These are phyloP conservation scores for Collariella sp. DNA, from an alignment of 495 filamentous ascomycete genomes.

Conservation along the genomic window DNA sequence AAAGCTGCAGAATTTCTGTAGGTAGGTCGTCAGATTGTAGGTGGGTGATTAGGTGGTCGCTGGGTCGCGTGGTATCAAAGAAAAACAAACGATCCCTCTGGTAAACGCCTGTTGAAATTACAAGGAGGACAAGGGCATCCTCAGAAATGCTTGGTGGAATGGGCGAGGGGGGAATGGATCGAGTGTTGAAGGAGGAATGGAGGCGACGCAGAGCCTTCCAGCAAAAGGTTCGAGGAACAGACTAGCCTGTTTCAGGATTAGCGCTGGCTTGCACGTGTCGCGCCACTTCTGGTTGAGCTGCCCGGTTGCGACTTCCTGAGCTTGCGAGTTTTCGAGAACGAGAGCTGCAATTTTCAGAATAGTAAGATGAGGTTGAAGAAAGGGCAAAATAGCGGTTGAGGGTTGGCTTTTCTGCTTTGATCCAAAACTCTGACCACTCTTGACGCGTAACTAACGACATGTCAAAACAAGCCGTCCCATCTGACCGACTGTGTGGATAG, in stretches of 20 bases:
- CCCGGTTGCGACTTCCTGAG: no score
- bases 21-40: not conserved
- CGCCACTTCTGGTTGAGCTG: slow-evolving; percentile 8
- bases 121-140: slow-evolving; percentile 21
- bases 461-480: no score
- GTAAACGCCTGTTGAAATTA: slow-evolving; percentile 18
- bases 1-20: not conserved
- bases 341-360: no score
- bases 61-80: slow-evolving; percentile 3
- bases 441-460: no score
- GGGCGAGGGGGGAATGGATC: not conserved
- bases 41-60: slow-evolving; percentile 16
- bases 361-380: no score
- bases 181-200: slow-evolving; percentile 16
- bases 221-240: slow-evolving; percentile 14
- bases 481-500: not conserved
- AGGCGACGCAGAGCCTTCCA: slow-evolving; percentile 31
- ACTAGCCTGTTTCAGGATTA: slow-evolving; percentile 16
- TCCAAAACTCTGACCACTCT: no score
- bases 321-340: no score
- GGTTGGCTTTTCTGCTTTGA: no score
- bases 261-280: slow-evolving; percentile 20
- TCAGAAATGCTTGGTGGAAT: slow-evolving; percentile 8
- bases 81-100: slow-evolving; percentile 14
- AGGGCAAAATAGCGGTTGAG: no score